Conservation (phyloP, 2,329 filamentous ascomycete genomes). For the Tolypocladium ophioglossoides region DNA sequence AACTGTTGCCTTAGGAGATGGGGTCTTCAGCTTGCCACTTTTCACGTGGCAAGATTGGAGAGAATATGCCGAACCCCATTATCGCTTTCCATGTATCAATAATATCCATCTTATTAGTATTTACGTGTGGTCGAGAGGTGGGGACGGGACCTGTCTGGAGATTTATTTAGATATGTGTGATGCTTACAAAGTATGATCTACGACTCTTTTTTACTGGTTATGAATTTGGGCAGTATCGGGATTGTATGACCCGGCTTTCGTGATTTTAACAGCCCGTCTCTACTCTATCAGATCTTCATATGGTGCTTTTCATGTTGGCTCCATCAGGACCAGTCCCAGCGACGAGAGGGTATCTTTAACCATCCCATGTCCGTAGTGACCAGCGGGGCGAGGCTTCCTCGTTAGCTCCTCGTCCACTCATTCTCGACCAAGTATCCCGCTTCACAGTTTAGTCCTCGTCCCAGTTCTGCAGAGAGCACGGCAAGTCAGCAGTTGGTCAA, state of each 20-base stretch:
- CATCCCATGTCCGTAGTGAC: conserved; percentile 8
- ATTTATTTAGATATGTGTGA: background rate
- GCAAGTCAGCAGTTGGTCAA: conserved; percentile 15
- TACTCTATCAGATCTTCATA: background rate
- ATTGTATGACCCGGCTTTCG: background rate
- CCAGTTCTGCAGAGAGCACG: conserved; percentile 38
- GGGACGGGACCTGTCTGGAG: background rate
- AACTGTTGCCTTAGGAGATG: background rate
- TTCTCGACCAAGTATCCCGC: background rate
- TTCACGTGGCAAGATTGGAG: background rate
- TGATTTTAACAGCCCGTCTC: background rate
- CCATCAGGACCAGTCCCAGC: background rate
- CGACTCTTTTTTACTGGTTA: background rate
- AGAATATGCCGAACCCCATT: background rate
- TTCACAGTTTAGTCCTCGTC: conserved; percentile 42
- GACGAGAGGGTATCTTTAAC: conserved; percentile 11
- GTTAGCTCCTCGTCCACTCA: background rate
- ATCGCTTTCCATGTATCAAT: background rate
- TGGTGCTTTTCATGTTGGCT: background rate
- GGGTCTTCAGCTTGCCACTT: background rate
- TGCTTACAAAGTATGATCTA: background rate
- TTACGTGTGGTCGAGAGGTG: background rate
- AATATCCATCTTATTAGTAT: background rate
- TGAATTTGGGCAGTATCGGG: background rate
- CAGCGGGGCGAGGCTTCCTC: background rate